phyloP scores from a whole-genome alignment of 2,329 filamentous ascomycete genomes.

The Chlorencoelia australis region DNA sequence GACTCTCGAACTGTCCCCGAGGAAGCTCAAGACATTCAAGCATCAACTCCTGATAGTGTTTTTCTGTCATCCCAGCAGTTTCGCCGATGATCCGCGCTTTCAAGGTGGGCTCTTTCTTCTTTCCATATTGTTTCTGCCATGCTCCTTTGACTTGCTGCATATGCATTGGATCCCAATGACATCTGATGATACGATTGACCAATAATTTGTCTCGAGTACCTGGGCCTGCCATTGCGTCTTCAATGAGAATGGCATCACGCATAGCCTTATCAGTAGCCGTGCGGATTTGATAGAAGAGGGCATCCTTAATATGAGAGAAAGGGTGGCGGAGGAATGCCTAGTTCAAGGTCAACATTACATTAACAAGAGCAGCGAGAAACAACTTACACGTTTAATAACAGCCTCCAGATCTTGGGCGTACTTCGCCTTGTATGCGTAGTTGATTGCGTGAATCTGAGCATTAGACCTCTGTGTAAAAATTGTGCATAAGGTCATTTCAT shows the following conservation, averaged over 20 bases:
- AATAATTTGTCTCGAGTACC: slow-evolving; percentile 82
- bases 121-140: slow-evolving; percentile 62
- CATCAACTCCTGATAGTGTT: too few species aligned
- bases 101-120: too few species aligned
- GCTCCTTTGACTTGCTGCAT: slow-evolving; percentile 70
- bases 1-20: too few species aligned
- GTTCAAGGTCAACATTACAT: slow-evolving; percentile 10
- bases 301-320: slow-evolving; percentile 89
- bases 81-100: slow-evolving; percentile 65
- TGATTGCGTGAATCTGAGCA: slow-evolving; percentile 74
- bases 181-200: slow-evolving; percentile 64
- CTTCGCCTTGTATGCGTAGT: slow-evolving; percentile 60
- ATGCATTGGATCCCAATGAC: slow-evolving; percentile 72
- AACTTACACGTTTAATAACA: slow-evolving; percentile 57
- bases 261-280: slow-evolving; percentile 71
- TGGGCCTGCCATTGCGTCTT: slow-evolving; percentile 75
- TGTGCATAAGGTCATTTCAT: slow-evolving; percentile 67
- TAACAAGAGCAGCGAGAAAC: slow-evolving; percentile 1
- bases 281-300: slow-evolving; percentile 69
- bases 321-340: slow-evolving; percentile 80
- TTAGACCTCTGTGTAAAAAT: slow-evolving; percentile 70
- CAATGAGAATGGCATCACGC: slow-evolving; percentile 73
- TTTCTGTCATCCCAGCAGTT: slow-evolving; percentile 76
- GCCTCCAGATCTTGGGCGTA: slow-evolving; percentile 62
- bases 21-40: slow-evolving; percentile 45